These are phyloP conservation scores for Cyberlindnera samutprakarnensis DNA, from an alignment of 805 yeast species.

Conservation along the genomic window DNA sequence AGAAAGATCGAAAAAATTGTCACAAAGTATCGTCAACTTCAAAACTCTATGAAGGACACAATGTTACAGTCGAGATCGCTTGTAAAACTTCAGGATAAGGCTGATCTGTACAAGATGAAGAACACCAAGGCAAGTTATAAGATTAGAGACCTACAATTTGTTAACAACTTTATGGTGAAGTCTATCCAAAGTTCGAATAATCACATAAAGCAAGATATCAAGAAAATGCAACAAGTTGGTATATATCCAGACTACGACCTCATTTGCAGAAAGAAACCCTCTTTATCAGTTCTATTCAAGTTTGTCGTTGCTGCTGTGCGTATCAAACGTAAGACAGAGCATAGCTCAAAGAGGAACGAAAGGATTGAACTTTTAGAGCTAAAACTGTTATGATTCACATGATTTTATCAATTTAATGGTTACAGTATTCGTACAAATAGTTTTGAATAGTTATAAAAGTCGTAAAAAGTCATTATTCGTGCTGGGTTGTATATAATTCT, in stretches of 20 bases:
- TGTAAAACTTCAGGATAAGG: conserved; percentile 28
- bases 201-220: conserved; percentile 20
- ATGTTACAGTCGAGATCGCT: conserved; percentile 13
- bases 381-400: conserved; percentile 5
- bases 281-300: conserved; percentile 24
- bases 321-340: conserved; percentile 25
- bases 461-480: too few species aligned
- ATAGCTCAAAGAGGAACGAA: conserved; percentile 13
- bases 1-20: conserved; percentile 26
- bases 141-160: conserved; percentile 28
- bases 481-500: background rate
- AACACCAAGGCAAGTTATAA: conserved; percentile 34
- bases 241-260: conserved; percentile 21
- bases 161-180: conserved; percentile 24
- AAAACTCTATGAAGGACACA: conserved; percentile 18
- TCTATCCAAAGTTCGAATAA: conserved; percentile 22
- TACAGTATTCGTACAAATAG: too few species aligned
- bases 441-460: too few species aligned
- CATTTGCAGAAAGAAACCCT: conserved; percentile 15
- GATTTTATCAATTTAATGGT: too few species aligned
- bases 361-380: conserved; percentile 14
- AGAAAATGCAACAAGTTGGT: conserved; percentile 20
- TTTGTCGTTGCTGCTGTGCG: conserved; percentile 32
- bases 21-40: conserved; percentile 19
- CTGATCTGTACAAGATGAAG: conserved; percentile 39